Conservation (phyloP, 768 basidiomycete species). For the Serendipita vermifera region DNA sequence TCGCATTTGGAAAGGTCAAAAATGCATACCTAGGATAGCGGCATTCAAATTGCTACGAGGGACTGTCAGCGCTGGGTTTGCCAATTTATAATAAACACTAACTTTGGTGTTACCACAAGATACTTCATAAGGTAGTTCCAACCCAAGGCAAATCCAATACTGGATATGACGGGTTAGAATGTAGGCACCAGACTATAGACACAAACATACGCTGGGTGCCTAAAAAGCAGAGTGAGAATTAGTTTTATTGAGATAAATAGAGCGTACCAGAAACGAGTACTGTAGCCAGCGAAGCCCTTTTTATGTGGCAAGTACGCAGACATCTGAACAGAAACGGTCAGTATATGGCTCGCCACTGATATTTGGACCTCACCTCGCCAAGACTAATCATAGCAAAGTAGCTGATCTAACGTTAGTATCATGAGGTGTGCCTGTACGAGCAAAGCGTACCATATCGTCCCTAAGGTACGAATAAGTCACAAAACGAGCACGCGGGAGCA, state of each 20-base stretch:
- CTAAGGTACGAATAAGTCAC: not conserved
- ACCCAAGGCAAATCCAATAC: constrained; percentile 48
- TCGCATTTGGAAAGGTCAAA: not conserved
- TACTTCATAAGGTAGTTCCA: constrained; percentile 44
- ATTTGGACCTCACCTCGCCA: constrained; percentile 24
- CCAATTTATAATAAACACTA: not conserved
- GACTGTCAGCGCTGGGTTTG: too few relatives aligned
- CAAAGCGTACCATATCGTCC: not conserved
- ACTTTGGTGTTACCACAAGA: constrained; percentile 39
- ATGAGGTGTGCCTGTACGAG: not conserved
- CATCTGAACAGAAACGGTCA: constrained; percentile 30
- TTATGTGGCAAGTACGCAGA: constrained; percentile 30
- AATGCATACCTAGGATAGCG: constrained; percentile 39
- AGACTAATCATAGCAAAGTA: constrained; percentile 42
- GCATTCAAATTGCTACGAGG: constrained; percentile 50
- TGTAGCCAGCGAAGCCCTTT: constrained; percentile 36
- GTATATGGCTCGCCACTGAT: constrained; percentile 12
- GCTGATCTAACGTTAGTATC: constrained; percentile 8
- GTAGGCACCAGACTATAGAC: too few relatives aligned
- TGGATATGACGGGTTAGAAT: not conserved
- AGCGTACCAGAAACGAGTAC: constrained; percentile 49
- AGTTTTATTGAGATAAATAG: too few relatives aligned
- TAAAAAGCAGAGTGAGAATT: too few relatives aligned
- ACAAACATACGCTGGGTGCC: constrained; percentile 39
- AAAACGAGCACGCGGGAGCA: constrained; percentile 29